phyloP scores from a whole-genome alignment of 176 grass and related monocot genomes.

The Dactylis glomerata region DNA sequence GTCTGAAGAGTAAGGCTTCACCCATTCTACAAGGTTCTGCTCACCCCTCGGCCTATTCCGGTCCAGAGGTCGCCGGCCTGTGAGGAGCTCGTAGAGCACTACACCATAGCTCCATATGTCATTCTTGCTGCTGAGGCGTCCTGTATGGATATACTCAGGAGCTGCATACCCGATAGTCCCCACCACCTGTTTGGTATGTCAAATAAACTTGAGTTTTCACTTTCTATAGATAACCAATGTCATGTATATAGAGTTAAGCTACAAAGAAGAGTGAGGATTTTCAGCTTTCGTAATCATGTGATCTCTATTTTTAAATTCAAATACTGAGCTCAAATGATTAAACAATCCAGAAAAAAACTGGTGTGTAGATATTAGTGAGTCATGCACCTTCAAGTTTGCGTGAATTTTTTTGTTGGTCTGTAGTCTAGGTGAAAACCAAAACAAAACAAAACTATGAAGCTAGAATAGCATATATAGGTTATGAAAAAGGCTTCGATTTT shows the following conservation, averaged over 20 bases:
- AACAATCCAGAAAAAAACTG: background rate
- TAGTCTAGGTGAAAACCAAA: background rate
- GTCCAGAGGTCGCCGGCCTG: conserved; percentile 77
- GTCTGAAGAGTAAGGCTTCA: conserved; percentile 66
- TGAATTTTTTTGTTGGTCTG: background rate
- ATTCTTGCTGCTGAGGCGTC: conserved; percentile 76
- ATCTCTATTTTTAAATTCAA: background rate
- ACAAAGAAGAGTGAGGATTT: background rate
- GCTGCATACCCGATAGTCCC: conserved; percentile 93
- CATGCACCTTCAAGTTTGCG: background rate
- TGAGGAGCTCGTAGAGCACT: conserved; percentile 83
- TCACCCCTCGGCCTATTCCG: conserved; percentile 72
- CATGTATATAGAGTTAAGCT: background rate
- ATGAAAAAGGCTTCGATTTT: background rate
- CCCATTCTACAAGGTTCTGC: conserved; percentile 81
- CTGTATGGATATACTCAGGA: conserved; percentile 95
- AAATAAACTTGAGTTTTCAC: background rate
- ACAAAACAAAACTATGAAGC: too few species aligned
- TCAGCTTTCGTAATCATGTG: background rate
- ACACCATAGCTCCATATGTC: conserved; percentile 94
- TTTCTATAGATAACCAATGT: background rate
- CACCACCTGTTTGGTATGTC: conserved; percentile 60
- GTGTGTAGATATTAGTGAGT: background rate
- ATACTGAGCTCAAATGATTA: background rate
- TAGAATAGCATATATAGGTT: background rate